Evolutionary conservation across 306 rosid genomes (phyloP).

Genomic region (Trichosanthes cucumerina): DNA sequence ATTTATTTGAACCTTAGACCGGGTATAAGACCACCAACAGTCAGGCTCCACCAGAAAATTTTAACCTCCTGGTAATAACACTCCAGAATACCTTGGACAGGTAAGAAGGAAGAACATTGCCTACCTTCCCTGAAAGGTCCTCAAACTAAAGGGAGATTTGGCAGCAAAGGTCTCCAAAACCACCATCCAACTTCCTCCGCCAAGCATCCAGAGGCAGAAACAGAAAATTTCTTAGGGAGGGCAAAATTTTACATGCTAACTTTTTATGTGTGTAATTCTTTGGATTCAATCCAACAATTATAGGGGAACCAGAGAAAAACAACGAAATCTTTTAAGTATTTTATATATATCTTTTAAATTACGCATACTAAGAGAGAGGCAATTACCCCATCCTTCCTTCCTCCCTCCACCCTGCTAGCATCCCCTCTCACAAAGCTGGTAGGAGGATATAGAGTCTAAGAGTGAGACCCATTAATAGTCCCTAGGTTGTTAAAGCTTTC

Average conservation of each 20-base stretch:
- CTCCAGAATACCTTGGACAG: background rate
- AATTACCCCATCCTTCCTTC: too few species aligned
- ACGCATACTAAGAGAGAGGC: too few species aligned
- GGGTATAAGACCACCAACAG: background rate
- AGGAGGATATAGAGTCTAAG: background rate
- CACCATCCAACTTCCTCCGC: background rate
- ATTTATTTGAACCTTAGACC: background rate
- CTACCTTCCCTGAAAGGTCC: background rate
- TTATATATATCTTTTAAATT: too few species aligned
- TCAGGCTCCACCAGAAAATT: background rate
- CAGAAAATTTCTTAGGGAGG: background rate
- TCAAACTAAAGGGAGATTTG: background rate
- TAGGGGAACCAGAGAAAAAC: background rate
- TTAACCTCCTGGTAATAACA: background rate
- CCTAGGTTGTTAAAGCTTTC: background rate
- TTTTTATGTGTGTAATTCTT: too few species aligned
- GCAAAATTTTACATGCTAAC: background rate
- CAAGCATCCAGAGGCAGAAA: background rate
- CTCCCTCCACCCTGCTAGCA: too few species aligned
- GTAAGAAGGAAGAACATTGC: background rate
- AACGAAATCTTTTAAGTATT: too few species aligned
- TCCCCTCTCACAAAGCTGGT: background rate
- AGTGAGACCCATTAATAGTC: background rate
- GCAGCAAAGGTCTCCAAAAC: background rate
- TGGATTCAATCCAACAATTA: background rate